Evolutionary conservation across 352 stramenopile species (phyloP), one percentile per base, ranked within the genome.

Genomic region (Globisporangium solare): DNA sequence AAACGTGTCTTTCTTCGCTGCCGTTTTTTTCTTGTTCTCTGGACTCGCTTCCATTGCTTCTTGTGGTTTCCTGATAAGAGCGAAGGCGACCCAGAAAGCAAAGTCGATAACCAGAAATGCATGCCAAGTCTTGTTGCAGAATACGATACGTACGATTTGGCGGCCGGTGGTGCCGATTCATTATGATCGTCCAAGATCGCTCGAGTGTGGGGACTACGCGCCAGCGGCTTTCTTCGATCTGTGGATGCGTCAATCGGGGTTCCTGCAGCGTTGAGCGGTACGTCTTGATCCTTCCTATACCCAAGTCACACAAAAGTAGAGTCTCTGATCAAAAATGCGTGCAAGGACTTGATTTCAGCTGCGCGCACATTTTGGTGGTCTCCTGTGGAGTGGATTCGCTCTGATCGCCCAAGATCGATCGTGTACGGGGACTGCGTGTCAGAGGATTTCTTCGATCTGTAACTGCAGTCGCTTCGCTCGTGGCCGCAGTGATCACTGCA

Each of bases 191-290:
- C 35, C 51, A 56, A 22, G 7, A 56, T 58, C 41, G 47, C 57
- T 14, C 31, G 10, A 13, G 35, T 20, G 17, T 50, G 57, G 11
- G 57, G 57, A 20, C 57, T 63, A 3, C 57, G 57, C 1, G n/a
- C 3, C 15, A 63, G 49, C 14, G 31, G 56, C 18, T 51, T 47
- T 17, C 42, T 18, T n/a, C 41, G 56, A 7, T 61, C 47, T 18
- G 10, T 15, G 1, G 21, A 39, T n/a, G 21, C 54, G 27, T 51
- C 32, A 22, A 20, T 42, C 37, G 37, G 37, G 37, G 14, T 17
- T 17, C 37, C 14, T 42, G 6, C 37, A 17, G 10, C 37, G 37
- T 27, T 27, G 24, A 27, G 24, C 24, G 5, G 5, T 27, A 5
- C 2, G 24, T 27, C 24, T 27, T 27, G 24, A 27, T 27, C 5